These are phyloP conservation scores for Exophiala spinifera DNA, from an alignment of 2,329 filamentous ascomycete species.

Conservation along the genomic window DNA sequence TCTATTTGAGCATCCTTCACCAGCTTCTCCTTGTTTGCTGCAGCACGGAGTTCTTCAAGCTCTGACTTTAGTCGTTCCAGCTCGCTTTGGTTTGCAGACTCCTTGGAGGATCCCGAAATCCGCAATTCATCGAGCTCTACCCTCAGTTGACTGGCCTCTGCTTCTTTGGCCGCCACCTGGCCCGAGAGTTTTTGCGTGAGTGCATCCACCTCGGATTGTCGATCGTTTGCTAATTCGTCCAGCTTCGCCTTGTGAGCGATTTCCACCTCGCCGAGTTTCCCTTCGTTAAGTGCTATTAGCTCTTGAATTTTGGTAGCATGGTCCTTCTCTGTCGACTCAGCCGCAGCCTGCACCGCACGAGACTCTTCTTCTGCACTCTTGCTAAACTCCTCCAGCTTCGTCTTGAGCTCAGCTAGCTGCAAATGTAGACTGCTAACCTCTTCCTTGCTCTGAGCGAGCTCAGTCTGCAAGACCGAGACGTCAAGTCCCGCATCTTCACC, in stretches of 20 bases:
- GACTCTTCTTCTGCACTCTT: conserved; percentile 41
- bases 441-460: conserved; percentile 16
- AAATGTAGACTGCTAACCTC: conserved; percentile 24
- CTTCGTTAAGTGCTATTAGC: conserved; percentile 19
- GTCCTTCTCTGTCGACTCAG: conserved; percentile 32
- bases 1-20: conserved; percentile 18
- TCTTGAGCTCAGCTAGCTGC: conserved; percentile 36
- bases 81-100: conserved; percentile 5
- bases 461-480: conserved; percentile 5
- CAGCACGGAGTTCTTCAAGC: conserved; percentile 10
- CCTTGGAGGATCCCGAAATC: neutral
- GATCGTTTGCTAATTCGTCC: conserved; percentile 41
- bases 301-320: conserved; percentile 21
- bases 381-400: conserved; percentile 37
- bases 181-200: conserved; percentile 4
- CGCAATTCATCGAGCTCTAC: conserved; percentile 13
- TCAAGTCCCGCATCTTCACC: neutral
- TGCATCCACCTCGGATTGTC: conserved; percentile 9
- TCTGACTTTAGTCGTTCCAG: conserved; percentile 7
- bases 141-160: conserved; percentile 6
- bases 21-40: conserved; percentile 10
- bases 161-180: conserved; percentile 7
- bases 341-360: conserved; percentile 37
- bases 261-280: conserved; percentile 16
- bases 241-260: conserved; percentile 18